These are phyloP conservation scores for Pinus tabuliformis DNA, from an alignment of 75 land plant genomes.

Conservation along the genomic window DNA sequence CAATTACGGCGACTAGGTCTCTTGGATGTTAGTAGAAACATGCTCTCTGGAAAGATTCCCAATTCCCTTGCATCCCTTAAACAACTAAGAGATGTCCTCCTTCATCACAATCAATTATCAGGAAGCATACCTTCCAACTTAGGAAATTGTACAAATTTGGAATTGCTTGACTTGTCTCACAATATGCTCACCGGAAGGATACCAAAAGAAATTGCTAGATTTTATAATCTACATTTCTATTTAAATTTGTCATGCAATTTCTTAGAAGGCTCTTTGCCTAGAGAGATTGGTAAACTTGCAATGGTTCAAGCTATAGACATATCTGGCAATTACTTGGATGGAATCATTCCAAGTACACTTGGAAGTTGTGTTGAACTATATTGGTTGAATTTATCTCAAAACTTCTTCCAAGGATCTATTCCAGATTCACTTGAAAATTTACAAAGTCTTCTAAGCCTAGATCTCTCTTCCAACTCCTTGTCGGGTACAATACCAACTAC, in stretches of 20 bases:
- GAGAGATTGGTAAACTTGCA: conserved; percentile 5
- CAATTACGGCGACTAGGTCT: conserved; percentile 20
- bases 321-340: too few species aligned
- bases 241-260: too few species aligned
- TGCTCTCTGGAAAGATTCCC: conserved; percentile 27
- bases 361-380: conserved; percentile 12
- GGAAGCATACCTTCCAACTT: conserved; percentile 20
- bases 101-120: conserved; percentile 18
- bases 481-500: conserved; percentile 4
- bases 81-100: conserved; percentile 14
- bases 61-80: conserved; percentile 10
- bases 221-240: too few species aligned
- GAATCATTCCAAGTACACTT: too few species aligned
- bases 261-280: conserved; percentile 32
- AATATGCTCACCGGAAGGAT: not conserved
- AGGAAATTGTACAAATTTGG: conserved; percentile 13
- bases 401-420: conserved; percentile 26
- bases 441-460: conserved; percentile 7
- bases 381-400: conserved; percentile 17
- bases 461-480: conserved; percentile 26
- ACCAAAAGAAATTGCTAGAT: too few species aligned
- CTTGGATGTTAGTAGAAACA: conserved; percentile 15
- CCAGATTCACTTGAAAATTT: conserved; percentile 14
- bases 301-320: too few species aligned
- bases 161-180: conserved; percentile 7